Conservation (phyloP, 208 protist genomes). For the Leishmania tarentolae region DNA sequence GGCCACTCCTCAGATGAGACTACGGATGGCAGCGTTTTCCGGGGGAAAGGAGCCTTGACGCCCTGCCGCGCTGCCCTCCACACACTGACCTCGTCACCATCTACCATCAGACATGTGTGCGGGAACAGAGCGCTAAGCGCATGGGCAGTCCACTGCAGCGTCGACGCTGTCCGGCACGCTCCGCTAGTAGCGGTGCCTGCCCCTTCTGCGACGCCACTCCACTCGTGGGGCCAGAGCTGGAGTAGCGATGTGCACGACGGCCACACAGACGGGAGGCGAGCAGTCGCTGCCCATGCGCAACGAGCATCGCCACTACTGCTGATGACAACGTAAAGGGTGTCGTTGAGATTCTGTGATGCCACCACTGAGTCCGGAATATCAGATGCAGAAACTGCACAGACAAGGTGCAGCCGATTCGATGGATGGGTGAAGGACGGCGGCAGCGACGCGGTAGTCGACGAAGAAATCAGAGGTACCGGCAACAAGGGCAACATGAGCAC, state of each 20-base stretch:
- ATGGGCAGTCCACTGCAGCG: constrained; percentile 15
- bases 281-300: constrained; percentile 7
- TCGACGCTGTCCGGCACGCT: not conserved
- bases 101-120: not conserved
- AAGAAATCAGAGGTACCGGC: constrained; percentile 15
- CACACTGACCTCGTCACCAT: not conserved
- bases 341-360: not conserved
- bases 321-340: constrained; percentile 9
- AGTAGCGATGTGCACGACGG: constrained; percentile 20
- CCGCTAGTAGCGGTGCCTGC: not conserved
- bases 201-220: not conserved
- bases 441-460: not conserved
- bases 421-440: constrained; percentile 8
- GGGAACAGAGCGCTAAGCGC: constrained; percentile 20
- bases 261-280: constrained; percentile 11
- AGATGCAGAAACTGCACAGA: constrained; percentile 1
- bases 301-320: constrained; percentile 16
- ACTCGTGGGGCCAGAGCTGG: not conserved
- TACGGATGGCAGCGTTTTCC: not conserved
- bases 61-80: not conserved
- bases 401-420: constrained; percentile 25
- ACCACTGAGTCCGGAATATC: not conserved
- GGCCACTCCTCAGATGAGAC: not conserved
- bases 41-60: not conserved
- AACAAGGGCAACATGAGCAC: constrained; percentile 7